A percentile compares a stretch with the other conserved stretches of the same genome.
Evolutionary conservation across 768 basidiomycete genomes (phyloP).

Genomic region (Rhodotorula kratochvilovae): DNA sequence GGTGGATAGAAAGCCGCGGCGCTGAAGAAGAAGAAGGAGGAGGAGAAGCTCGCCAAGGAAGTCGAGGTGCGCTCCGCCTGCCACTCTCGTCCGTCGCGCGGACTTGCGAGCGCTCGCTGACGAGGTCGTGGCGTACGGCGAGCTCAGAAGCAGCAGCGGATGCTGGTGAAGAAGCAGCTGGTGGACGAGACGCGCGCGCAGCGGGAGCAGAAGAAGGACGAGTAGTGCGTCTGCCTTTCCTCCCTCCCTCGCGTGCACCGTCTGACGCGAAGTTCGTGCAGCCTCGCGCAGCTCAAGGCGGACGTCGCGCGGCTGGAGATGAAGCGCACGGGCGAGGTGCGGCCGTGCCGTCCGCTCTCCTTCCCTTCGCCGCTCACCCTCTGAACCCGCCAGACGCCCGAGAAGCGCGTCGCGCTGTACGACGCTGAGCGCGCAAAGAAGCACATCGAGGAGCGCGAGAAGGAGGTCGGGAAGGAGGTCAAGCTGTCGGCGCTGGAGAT

Average conservation of each 20-base stretch:
- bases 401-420: neutral
- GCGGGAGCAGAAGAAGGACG: neutral
- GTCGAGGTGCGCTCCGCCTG: neutral
- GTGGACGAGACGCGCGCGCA: neutral
- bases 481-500: constrained; percentile 12
- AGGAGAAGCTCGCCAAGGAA: neutral
- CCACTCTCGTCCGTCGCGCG: neutral
- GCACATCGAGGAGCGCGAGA: neutral
- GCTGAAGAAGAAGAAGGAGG: constrained; percentile 1
- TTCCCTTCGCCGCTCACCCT: neutral
- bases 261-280: neutral
- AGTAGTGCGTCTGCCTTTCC: neutral
- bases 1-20: neutral
- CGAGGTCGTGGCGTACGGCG: too few relatives aligned
- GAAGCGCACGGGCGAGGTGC: neutral
- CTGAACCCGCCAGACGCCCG: neutral
- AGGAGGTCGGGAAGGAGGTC: neutral
- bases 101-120: neutral
- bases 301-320: constrained; percentile 18
- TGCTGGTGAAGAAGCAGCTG: neutral
- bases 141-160: neutral
- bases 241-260: neutral
- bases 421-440: neutral
- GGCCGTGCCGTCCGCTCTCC: too few relatives aligned
- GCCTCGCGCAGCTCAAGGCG: constrained; percentile 14